Conservation (phyloP, 345 rosid species). For the Microthlaspi erraticum region DNA sequence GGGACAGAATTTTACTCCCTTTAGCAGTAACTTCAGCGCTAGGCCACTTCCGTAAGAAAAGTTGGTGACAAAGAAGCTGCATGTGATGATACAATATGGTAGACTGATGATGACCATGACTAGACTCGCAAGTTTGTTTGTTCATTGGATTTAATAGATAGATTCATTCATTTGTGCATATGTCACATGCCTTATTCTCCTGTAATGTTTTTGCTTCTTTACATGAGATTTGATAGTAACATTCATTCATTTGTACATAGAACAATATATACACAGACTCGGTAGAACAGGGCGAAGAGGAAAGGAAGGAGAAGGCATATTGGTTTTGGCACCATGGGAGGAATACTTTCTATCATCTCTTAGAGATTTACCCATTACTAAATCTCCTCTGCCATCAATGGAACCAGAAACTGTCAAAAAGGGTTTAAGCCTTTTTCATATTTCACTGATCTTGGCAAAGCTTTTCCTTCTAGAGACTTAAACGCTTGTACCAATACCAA, state of each 20-base stretch:
- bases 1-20: no score
- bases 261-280: conserved; percentile 93
- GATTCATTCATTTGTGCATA: no score
- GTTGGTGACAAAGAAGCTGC: no score
- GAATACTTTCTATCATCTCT: conserved; percentile 74
- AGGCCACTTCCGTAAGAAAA: no score
- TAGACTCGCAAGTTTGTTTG: no score
- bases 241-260: conserved; percentile 49
- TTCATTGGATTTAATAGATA: no score
- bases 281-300: conserved; percentile 97
- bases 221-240: no score
- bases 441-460: conserved; percentile 7
- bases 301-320: conserved; percentile 91
- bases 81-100: no score
- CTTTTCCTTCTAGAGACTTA: conserved; percentile 11
- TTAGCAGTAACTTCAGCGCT: no score
- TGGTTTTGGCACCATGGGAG: conserved; percentile 93
- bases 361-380: conserved; percentile 81
- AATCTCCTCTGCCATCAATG: conserved; percentile 59
- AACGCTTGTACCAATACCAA: background rate
- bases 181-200: no score
- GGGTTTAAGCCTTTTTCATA: conserved; percentile 52
- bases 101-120: no score
- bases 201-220: no score
- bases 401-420: conserved; percentile 81